A percentile compares a stretch with the other conserved stretches of the same genome.
Evolutionary conservation across 345 rosid species (phyloP).

Genomic region (Angophora floribunda): DNA sequence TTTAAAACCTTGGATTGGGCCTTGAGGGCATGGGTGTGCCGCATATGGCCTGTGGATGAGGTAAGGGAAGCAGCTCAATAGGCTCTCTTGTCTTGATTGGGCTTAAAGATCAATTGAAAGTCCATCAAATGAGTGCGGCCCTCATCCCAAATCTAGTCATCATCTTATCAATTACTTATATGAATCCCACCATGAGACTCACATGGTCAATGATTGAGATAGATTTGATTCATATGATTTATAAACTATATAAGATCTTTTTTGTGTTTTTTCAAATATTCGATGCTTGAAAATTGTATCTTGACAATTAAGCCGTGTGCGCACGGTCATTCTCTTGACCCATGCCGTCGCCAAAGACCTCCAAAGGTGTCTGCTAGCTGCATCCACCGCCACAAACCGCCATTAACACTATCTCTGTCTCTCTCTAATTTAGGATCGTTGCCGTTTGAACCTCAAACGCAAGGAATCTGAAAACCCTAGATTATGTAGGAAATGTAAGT

Average conservation of each 20-base stretch:
- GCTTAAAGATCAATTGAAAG: background rate
- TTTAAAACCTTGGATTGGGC: background rate
- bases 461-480: too few relatives aligned
- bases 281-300: background rate
- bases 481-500: too few relatives aligned
- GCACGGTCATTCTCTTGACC: too few relatives aligned
- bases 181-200: background rate
- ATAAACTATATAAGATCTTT: background rate
- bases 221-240: background rate
- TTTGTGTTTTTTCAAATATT: background rate
- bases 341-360: too few relatives aligned
- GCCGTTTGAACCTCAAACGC: too few relatives aligned
- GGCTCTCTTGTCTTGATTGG: background rate
- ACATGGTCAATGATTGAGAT: background rate
- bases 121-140: background rate
- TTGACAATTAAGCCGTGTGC: rapidly evolving
- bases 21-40: background rate
- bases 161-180: background rate
- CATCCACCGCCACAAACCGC: too few relatives aligned
- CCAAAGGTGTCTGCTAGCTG: too few relatives aligned
- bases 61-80: background rate
- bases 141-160: background rate
- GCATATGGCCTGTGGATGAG: background rate
- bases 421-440: too few relatives aligned
- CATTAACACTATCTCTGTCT: too few relatives aligned